Evolutionary conservation across 2,329 filamentous ascomycete species (phyloP), one percentile per base, ranked within the genome.

Genomic region (Emmonsiellopsis sp.): DNA sequence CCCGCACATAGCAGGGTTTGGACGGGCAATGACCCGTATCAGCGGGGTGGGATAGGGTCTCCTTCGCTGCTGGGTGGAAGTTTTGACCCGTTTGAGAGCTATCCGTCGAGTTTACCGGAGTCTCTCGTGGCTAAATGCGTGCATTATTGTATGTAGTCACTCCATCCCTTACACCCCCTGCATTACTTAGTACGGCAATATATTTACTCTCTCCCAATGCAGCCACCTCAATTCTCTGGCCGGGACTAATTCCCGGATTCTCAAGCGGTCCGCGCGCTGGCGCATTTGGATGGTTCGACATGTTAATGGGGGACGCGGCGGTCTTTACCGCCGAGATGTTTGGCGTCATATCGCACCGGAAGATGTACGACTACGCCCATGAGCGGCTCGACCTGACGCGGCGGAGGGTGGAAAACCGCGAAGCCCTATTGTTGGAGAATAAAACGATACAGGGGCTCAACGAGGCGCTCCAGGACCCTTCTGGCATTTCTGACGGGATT

Each of bases 401-500:
- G 37, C 10, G 37, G 37, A 15, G 15, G 15, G 11, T 11, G 37
- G 37, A 40, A 15, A 40, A 40, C 37, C 37, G 37, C 37, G 37
- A 40, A 15, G 11, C 15, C 7, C 2, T 40, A 40, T 11, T 40
- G 37, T 40, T 11, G 11, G 37, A 40, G 37, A 40, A 11, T 15
- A 40, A 11, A 40, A 40, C 37, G 15, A 40, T 40, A 11, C 37
- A 40, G 37, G 11, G 10, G 11, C 37, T 59, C 7, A 59, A 58
- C 13, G 26, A 34, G 16, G 56, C 56, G 7, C 35, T 55, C 26
- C 15, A 26, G n/a, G 34, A 55, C 30, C 26, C 34, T 5, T 43
- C 45, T 2, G 54, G 54, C 13, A 45, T 54, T 6, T 53, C 52
- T 8, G 57, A 59, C 48, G 49, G 50, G 32, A 48, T 50, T 42